Evolutionary conservation across 768 basidiomycete genomes (phyloP).

Genomic region (Multifurca ochricompacta): DNA sequence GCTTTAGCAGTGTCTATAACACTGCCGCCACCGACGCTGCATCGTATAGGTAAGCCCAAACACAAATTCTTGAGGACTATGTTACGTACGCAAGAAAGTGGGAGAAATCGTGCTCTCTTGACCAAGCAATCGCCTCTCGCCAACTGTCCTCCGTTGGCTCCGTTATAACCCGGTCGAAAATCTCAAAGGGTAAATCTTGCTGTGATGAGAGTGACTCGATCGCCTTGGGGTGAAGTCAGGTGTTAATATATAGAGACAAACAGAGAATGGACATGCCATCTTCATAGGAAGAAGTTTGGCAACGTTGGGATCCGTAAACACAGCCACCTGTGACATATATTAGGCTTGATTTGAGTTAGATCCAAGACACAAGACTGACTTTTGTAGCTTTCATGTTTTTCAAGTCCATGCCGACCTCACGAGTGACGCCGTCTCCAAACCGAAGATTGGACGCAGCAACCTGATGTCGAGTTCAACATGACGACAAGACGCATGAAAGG

Average conservation of each 20-base stretch:
- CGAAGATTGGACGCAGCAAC: slow-evolving; percentile 82
- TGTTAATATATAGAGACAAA: background rate
- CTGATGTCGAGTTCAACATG: slow-evolving; percentile 29
- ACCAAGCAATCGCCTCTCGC: slow-evolving; percentile 83
- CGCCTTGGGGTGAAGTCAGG: slow-evolving; percentile 38
- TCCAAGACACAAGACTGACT: slow-evolving; percentile 34
- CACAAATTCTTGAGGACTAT: background rate
- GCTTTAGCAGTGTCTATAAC: slow-evolving; percentile 95
- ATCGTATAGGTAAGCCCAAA: background rate
- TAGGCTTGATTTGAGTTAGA: background rate
- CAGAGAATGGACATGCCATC: slow-evolving; percentile 41
- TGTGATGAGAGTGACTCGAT: slow-evolving; percentile 75
- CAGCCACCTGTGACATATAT: slow-evolving; percentile 59
- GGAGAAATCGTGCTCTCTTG: slow-evolving; percentile 79
- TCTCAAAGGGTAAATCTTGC: slow-evolving; percentile 66
- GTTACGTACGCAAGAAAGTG: slow-evolving; percentile 79
- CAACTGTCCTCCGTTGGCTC: slow-evolving; percentile 92
- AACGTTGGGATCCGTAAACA: slow-evolving; percentile 88
- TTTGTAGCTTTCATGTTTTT: slow-evolving; percentile 89
- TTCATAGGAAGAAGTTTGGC: slow-evolving; percentile 77
- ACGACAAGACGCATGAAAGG: background rate
- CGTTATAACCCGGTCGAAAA: slow-evolving; percentile 73
- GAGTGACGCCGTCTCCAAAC: slow-evolving; percentile 86
- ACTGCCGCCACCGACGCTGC: slow-evolving; percentile 84
- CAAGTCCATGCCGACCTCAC: slow-evolving; percentile 88